Base-by-base conservation (phyloP, 2,329 filamentous ascomycete species). In the Neofusicoccum sp. region DNA sequence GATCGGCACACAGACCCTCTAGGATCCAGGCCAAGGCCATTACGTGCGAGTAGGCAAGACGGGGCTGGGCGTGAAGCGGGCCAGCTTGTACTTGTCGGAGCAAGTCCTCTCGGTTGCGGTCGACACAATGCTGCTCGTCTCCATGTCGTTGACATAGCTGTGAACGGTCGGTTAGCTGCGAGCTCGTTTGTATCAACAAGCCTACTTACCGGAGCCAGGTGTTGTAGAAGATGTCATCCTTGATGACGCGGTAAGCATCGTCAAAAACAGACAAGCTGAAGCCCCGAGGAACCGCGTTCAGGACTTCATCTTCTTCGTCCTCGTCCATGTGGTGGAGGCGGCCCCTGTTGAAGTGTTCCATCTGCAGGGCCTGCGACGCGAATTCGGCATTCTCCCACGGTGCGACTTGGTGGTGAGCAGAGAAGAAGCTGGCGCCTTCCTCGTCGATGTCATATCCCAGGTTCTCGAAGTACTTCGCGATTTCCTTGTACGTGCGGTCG, bases 201-300 rank as follows among this genome's bases (percentile, higher is more conserved):
- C 9, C 3, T 24, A 60, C 57, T 49, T 49, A 86, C 67, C 82
- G 84, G 31, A 82, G 82, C 86, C 87, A 89, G 0, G 87, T 89
- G 68, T 89, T 89, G 12, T 85, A 87, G 62, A 88, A 74, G 2
- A 89, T 86, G 5, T 89, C 78, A 62, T 88, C 86, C 71, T 87
- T 88, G 73, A 89, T 83, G 65, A 80, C 82, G n/a, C 73, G 71
- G 67, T 86, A 80, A 0, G 85, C 84, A 3, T 74, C 77, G 65
- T 88, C 84, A 66, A 89, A 89, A 2, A 88, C 77, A 0, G 68
- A 68, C 3, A 75, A 70, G 51, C 79, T 73, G 60, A 88, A 89
- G 0, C 63, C 71, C 0, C 73, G 71, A 0, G 84, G 77, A 26
- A 84, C 76, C 0, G 78, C 31, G 24, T 34, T 40, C 16, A 36